phyloP scores from a whole-genome alignment of 179 eudicot genomes.

The Beta lomatogona region DNA sequence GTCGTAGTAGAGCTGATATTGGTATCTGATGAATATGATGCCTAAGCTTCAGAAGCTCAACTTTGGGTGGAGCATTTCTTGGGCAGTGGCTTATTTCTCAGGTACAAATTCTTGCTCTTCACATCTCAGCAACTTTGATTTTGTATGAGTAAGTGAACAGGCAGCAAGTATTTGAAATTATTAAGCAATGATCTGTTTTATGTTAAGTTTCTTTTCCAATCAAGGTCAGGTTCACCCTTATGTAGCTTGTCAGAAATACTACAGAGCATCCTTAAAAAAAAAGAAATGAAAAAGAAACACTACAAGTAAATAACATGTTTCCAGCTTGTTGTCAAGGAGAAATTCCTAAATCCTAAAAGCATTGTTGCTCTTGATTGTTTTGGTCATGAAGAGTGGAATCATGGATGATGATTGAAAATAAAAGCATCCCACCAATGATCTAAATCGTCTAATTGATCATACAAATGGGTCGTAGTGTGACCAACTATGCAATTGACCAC shows the following conservation, averaged over 20 bases:
- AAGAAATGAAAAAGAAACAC: no score
- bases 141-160: not conserved
- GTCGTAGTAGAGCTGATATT: constrained; percentile 45
- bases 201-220: not conserved
- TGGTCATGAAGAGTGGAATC: no score
- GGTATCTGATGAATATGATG: constrained; percentile 26
- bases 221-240: not conserved
- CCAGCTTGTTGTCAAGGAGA: not conserved
- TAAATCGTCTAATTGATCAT: no score
- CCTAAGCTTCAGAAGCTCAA: constrained; percentile 1
- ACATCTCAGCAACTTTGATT: not conserved
- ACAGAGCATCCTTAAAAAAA: not conserved
- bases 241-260: not conserved
- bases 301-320: no score
- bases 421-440: no score
- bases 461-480: no score
- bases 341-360: no score
- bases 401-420: no score
- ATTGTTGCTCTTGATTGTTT: no score
- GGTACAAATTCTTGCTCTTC: constrained; percentile 5
- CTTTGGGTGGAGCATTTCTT: not conserved
- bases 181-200: not conserved
- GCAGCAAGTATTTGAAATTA: not conserved
- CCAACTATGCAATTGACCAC: no score
- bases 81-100: not conserved